Percentiles rank a stretch among this genome's conserved stretches.
Evolutionary conservation across 1,284 basidiomycete genomes (phyloP).

Genomic region (Pterulicium gracile): DNA sequence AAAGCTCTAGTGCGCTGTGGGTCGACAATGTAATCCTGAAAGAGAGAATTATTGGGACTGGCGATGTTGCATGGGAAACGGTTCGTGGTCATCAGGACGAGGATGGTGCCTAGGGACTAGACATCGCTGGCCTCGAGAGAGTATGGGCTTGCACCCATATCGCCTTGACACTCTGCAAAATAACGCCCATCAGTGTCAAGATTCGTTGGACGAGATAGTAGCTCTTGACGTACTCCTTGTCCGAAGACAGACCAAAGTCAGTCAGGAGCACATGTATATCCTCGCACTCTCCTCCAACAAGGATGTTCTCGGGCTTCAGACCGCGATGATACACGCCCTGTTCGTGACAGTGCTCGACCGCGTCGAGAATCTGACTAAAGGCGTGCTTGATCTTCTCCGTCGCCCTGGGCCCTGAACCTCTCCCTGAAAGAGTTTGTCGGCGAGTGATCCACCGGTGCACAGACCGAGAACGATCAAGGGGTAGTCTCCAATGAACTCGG

Average conservation of each 20-base stretch:
- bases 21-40: constrained; percentile 8
- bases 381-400: constrained; percentile 34
- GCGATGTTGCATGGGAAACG: constrained; percentile 52
- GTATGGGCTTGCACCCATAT: constrained; percentile 9
- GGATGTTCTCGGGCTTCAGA: constrained; percentile 65
- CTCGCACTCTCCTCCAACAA: constrained; percentile 28
- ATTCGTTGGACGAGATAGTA: too few species aligned
- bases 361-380: constrained; percentile 51
- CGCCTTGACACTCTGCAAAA: not conserved
- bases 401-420: constrained; percentile 8
- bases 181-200: not conserved
- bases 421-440: constrained; percentile 12
- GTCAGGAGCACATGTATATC: constrained; percentile 45
- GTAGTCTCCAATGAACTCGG: constrained; percentile 34
- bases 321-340: constrained; percentile 62
- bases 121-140: constrained; percentile 31
- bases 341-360: constrained; percentile 42
- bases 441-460: constrained; percentile 33
- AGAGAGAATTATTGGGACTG: constrained; percentile 9
- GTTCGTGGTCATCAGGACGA: constrained; percentile 60
- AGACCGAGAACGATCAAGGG: constrained; percentile 30
- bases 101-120: constrained; percentile 60
- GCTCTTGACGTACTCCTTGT: not conserved
- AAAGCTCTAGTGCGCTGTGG: constrained; percentile 6
- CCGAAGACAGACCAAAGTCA: constrained; percentile 63